Evolutionary conservation across 2,329 filamentous ascomycete species (phyloP).

Genomic region (Trichoderma endophyticum): DNA sequence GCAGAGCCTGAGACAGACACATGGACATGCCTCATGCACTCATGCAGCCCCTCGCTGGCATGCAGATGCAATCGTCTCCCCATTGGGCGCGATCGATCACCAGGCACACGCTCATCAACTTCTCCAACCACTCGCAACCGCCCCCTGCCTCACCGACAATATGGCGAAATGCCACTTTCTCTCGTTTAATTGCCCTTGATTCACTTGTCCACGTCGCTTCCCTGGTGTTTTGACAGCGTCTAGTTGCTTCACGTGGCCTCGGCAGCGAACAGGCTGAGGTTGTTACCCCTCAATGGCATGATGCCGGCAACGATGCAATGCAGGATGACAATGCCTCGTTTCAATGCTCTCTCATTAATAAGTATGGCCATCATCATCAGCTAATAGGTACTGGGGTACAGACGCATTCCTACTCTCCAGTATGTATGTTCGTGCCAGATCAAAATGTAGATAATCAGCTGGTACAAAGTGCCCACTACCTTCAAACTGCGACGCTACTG

Average conservation of each 20-base stretch:
- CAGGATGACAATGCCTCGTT: not conserved
- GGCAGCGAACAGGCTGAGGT: not conserved
- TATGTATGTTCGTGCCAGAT: not conserved
- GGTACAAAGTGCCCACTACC: not conserved
- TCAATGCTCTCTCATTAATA: not conserved
- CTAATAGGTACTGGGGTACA: not conserved
- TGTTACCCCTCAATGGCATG: not conserved
- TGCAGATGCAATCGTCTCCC: not conserved
- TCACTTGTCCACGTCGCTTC: not conserved
- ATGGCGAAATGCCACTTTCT: not conserved
- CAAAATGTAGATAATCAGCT: not conserved
- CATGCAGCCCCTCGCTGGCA: slow-evolving; percentile 4
- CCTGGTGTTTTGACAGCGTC: not conserved
- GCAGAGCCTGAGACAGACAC: slow-evolving; percentile 1
- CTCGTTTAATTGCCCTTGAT: not conserved
- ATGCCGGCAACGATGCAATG: not conserved
- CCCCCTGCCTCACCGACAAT: slow-evolving; percentile 9
- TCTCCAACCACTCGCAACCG: not conserved
- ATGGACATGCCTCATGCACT: not conserved
- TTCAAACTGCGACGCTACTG: not conserved
- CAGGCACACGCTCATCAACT: not conserved
- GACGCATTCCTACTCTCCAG: not conserved
- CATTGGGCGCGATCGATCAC: slow-evolving; percentile 6
- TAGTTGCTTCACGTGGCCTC: not conserved
- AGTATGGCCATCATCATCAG: not conserved